Conservation (phyloP, 2,329 filamentous ascomycete species). For the Fusarium camptoceras region DNA sequence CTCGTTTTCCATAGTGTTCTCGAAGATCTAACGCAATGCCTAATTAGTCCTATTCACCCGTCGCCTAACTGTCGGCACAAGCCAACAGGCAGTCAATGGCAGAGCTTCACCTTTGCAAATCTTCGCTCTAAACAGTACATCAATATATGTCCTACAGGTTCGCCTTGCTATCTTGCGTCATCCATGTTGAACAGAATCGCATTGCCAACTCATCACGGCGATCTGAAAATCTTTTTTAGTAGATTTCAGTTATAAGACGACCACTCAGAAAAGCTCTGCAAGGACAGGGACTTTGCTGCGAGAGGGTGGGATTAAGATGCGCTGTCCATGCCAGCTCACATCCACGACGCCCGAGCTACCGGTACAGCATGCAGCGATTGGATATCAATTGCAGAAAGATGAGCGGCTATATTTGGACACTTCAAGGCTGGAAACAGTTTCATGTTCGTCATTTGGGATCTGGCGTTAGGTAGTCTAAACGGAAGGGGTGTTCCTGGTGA, state of each 20-base stretch:
- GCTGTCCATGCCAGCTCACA: conserved; percentile 48
- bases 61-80: neutral
- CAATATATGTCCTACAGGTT: conserved; percentile 9
- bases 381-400: conserved; percentile 9
- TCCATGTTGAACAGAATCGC: conserved; percentile 1
- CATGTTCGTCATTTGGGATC: conserved; percentile 10
- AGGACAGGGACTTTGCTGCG: conserved; percentile 17
- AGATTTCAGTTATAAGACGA: conserved; percentile 1
- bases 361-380: conserved; percentile 30
- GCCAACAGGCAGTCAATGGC: neutral
- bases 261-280: conserved; percentile 29
- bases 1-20: neutral
- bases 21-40: neutral
- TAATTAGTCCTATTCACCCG: neutral
- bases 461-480: neutral
- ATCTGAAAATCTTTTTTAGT: conserved; percentile 29
- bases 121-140: neutral
- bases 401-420: conserved; percentile 29
- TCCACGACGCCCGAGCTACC: conserved; percentile 27
- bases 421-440: neutral
- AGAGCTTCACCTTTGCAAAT: conserved; percentile 11
- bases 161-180: conserved; percentile 22
- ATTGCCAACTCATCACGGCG: conserved; percentile 44
- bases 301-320: conserved; percentile 44
- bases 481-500: conserved; percentile 18